Evolutionary conservation across 2,329 filamentous ascomycete genomes (phyloP), one percentile per base, ranked within the genome.

Genomic region (Drechslera avenae): DNA sequence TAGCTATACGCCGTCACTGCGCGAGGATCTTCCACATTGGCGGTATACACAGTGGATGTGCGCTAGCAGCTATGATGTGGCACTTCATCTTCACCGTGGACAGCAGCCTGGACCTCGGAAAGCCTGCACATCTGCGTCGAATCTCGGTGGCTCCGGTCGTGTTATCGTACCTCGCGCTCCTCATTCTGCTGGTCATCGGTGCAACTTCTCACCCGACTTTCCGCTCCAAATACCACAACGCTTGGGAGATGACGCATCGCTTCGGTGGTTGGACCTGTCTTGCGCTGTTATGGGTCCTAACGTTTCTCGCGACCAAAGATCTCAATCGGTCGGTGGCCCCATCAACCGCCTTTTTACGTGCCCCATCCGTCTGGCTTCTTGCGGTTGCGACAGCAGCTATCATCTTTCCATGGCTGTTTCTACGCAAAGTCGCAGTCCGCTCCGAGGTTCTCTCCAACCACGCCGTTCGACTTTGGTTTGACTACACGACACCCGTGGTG

Each of bases 391-490:
- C 89, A 1, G 68, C 80, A 40, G 84, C 86, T 60, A 83, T 93
- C 61, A 78, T 88, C 39, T 86, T 88, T 47, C 88, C 90, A 0
- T 95, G 90, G 89, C 67, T 88, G 2, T 81, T 83, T 55, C 82
- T 94, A 16, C 84, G 88, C 47, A 86, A 84, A 61, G 84, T 90
- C 19, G 73, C 78, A 7, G 86, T 93, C 46, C 75, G 82, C 17
- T 79, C 86, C 9, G 86, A 92, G 68, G 78, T 82, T 4, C 83
- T 94, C 12, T 93, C 90, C 0, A 72, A 80, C 30, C 90, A 92
- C 72, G 89, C 89, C 39, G 77, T 89, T 21, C 83, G 88, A 33
- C 81, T 94, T 12, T 84, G 88, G 71, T 73, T 72, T 56, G 62
- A 72, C 19, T 68, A 73, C 56, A 64, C 65, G 2, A 69, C 60